Percentiles rank a stretch among this genome's conserved stretches.
These are phyloP conservation scores for Xylaria curta DNA, from an alignment of 495 filamentous ascomycete species.

Conservation along the genomic window DNA sequence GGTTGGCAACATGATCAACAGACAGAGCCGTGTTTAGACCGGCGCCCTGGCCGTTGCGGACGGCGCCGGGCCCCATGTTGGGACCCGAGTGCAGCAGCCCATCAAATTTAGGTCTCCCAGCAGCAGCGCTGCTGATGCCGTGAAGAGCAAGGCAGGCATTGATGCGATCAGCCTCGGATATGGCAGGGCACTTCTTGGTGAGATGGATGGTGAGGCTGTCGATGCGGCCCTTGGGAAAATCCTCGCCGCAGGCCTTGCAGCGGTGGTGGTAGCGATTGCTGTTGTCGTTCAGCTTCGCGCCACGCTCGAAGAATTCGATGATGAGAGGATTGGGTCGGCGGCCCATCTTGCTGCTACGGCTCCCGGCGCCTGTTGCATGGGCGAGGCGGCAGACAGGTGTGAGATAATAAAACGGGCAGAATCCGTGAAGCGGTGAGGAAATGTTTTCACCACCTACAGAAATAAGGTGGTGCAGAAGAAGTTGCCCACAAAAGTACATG, in stretches of 20 bases:
- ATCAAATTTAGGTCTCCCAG: constrained; percentile 44
- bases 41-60: background rate
- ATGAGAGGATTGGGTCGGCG: constrained; percentile 82
- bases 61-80: constrained; percentile 27
- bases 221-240: constrained; percentile 83
- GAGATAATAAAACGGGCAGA: constrained; percentile 41
- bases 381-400: constrained; percentile 26
- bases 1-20: constrained; percentile 4
- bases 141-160: constrained; percentile 62
- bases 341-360: constrained; percentile 63
- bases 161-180: constrained; percentile 69
- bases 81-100: constrained; percentile 35
- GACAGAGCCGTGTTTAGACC: constrained; percentile 10
- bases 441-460: constrained; percentile 31
- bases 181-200: constrained; percentile 79
- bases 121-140: constrained; percentile 48
- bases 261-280: constrained; percentile 89
- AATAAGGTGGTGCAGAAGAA: too few relatives aligned
- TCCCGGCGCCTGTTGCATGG: constrained; percentile 20
- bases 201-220: constrained; percentile 80
- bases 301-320: constrained; percentile 82
- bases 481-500: background rate
- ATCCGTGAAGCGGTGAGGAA: constrained; percentile 39
- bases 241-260: constrained; percentile 83
- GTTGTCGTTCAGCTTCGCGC: constrained; percentile 79